Percentiles rank a stretch among this genome's conserved stretches.
Conservation (phyloP, 2,329 filamentous ascomycete genomes). For the Aphanoascus verrucosus region DNA sequence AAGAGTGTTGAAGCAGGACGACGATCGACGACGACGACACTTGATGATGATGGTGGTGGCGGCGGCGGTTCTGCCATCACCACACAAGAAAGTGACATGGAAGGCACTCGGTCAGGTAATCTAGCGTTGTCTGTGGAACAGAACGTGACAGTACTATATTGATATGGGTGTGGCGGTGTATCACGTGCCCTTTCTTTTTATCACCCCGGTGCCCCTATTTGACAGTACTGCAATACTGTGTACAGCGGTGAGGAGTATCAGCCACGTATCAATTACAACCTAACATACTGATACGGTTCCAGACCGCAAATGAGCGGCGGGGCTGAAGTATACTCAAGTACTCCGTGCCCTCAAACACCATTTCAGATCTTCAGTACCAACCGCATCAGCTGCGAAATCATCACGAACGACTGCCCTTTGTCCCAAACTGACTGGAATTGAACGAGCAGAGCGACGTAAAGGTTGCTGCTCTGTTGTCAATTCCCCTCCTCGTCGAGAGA, state of each 20-base stretch:
- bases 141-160: not conserved
- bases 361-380: too few relatives aligned
- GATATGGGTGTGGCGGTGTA: not conserved
- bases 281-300: not conserved
- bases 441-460: too few relatives aligned
- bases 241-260: too few relatives aligned
- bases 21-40: constrained; percentile 4
- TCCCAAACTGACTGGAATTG: too few relatives aligned
- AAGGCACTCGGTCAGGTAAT: not conserved
- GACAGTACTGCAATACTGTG: too few relatives aligned
- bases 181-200: not conserved
- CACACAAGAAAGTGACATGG: not conserved
- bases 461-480: not conserved
- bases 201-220: too few relatives aligned
- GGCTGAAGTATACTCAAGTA: not conserved
- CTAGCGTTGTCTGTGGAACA: not conserved
- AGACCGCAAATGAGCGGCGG: not conserved
- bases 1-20: not conserved
- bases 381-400: too few relatives aligned
- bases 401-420: too few relatives aligned
- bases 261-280: too few relatives aligned
- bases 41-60: constrained; percentile 1
- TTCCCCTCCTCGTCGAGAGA: too few relatives aligned
- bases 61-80: constrained; percentile 1
- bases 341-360: not conserved